These are phyloP conservation scores for Rhodotorula sp. DNA, from an alignment of 1,284 basidiomycete species.

Conservation along the genomic window DNA sequence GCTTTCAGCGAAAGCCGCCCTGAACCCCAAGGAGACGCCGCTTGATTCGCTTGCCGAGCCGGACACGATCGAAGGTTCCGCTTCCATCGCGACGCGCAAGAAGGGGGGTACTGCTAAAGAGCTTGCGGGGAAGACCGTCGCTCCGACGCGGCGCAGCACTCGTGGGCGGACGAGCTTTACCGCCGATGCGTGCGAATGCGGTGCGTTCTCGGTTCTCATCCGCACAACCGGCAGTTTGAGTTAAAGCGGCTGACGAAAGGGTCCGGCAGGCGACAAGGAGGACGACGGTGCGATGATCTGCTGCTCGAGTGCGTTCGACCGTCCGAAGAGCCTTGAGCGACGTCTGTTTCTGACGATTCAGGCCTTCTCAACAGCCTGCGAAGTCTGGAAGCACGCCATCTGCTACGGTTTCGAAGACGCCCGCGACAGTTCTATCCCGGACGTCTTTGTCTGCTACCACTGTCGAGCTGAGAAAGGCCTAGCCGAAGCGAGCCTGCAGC, in stretches of 20 bases:
- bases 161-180: background rate
- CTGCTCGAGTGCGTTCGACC: constrained; percentile 13
- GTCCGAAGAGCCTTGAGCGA: background rate
- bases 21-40: background rate
- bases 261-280: constrained; percentile 14
- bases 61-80: constrained; percentile 9
- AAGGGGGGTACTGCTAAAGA: too few species aligned
- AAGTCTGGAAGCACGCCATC: constrained; percentile 25
- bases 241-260: background rate
- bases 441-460: constrained; percentile 29
- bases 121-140: background rate
- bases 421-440: constrained; percentile 17
- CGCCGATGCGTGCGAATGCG: constrained; percentile 27
- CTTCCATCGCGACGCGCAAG: background rate
- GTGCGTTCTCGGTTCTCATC: background rate
- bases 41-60: constrained; percentile 4
- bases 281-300: constrained; percentile 27
- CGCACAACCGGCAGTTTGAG: too few species aligned
- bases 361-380: constrained; percentile 15
- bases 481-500: constrained; percentile 13
- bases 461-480: constrained; percentile 16
- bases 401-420: constrained; percentile 29
- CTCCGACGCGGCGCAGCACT: background rate
- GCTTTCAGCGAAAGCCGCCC: background rate
- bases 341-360: background rate